phyloP scores from a whole-genome alignment of 345 rosid species.

The Gossypioides kirkii region DNA sequence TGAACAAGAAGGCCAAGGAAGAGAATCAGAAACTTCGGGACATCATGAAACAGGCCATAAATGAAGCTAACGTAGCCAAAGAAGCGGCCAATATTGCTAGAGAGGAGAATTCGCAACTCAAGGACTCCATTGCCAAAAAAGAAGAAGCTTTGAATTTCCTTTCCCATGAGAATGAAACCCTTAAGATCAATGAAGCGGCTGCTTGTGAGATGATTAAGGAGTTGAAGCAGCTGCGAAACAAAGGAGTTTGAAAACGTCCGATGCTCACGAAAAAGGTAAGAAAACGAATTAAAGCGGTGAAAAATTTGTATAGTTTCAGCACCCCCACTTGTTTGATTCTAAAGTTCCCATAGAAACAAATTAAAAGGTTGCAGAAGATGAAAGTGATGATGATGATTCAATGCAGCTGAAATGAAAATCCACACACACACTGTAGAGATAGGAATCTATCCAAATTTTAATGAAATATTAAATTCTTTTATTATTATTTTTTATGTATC shows the following conservation, averaged over 20 bases:
- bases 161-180: slow-evolving; percentile 53
- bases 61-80: slow-evolving; percentile 85
- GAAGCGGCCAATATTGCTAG: slow-evolving; percentile 75
- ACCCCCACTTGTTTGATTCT: slow-evolving; percentile 44
- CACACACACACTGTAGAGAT: neutral
- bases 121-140: slow-evolving; percentile 51
- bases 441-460: neutral
- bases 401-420: neutral
- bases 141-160: slow-evolving; percentile 61
- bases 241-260: slow-evolving; percentile 15
- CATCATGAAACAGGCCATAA: slow-evolving; percentile 80
- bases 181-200: slow-evolving; percentile 54
- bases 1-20: slow-evolving; percentile 41
- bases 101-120: slow-evolving; percentile 67
- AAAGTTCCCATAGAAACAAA: slow-evolving; percentile 34
- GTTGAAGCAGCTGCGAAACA: slow-evolving; percentile 45
- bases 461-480: neutral
- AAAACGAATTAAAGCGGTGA: slow-evolving; percentile 30
- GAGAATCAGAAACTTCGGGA: slow-evolving; percentile 68
- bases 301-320: slow-evolving; percentile 27
- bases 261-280: slow-evolving; percentile 4
- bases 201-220: slow-evolving; percentile 55
- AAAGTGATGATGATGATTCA: slow-evolving; percentile 19
- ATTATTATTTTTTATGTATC: neutral
- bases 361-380: slow-evolving; percentile 27